Conservation (phyloP, 768 basidiomycete genomes). For the Termitomyces sp. region DNA sequence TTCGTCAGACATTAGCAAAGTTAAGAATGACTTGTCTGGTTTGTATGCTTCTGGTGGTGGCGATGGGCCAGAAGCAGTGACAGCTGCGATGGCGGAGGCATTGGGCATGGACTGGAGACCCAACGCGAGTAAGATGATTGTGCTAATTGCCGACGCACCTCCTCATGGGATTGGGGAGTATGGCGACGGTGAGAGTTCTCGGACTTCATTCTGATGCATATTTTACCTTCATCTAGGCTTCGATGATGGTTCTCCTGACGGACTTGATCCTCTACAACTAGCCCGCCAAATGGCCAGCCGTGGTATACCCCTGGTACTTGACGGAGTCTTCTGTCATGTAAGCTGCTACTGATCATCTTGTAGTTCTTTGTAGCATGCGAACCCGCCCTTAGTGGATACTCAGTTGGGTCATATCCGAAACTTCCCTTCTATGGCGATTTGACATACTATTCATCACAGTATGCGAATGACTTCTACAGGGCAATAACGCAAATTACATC, state of each 20-base stretch:
- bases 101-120: constrained; percentile 89
- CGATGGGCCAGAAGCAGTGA: constrained; percentile 96
- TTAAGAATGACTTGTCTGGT: constrained; percentile 77
- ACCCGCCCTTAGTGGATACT: constrained; percentile 90
- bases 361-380: constrained; percentile 99
- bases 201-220: constrained; percentile 6
- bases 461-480: constrained; percentile 91
- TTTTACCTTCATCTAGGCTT: constrained; percentile 52
- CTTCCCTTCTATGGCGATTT: background rate
- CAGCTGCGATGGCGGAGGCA: constrained; percentile 84
- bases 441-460: constrained; percentile 34
- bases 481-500: constrained; percentile 91
- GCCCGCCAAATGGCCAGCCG: constrained; percentile 85
- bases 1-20: constrained; percentile 83
- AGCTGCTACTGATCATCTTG: constrained; percentile 6
- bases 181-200: constrained; percentile 70
- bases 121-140: constrained; percentile 89
- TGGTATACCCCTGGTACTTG: constrained; percentile 79
- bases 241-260: constrained; percentile 91
- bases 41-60: constrained; percentile 89
- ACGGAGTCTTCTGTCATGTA: background rate
- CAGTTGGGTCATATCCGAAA: constrained; percentile 40
- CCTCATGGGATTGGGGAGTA: constrained; percentile 97
- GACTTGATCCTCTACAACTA: constrained; percentile 82
- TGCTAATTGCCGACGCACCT: constrained; percentile 95